Base-by-base conservation (phyloP, 1,284 basidiomycete species). In the Phellopilus nigrolimitatus region DNA sequence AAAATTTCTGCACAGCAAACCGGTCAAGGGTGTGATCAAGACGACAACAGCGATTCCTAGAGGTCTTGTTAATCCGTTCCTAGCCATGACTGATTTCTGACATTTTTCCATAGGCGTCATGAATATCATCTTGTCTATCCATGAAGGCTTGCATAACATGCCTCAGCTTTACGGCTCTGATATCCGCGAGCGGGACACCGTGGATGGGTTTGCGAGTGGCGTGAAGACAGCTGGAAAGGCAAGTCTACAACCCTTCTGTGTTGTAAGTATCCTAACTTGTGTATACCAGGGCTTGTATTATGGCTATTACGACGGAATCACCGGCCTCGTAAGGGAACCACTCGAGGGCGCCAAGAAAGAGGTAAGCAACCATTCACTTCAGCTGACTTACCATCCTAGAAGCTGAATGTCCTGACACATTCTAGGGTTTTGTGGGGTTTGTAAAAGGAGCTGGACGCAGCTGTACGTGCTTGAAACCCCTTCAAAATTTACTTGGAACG, bases 271-370 rank as follows among this genome's bases (percentile, higher is more conserved):
- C 15, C 39, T 24, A 39, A 40, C 7, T 30, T 15, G 21, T 19
- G 33, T 42, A 31, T 37, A 5, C 46, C 21, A 71, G 64, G 64
- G 62, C 12, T 47, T 69, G 3, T 70, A 67, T 47, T 68, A 67
- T 51, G 70, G 76, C 3, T 72, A 73, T 44, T 74, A 72, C 57
- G 78, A 79, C 59, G 79, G 76, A 10, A 75, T 80, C 46, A 74
- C 74, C 0, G 77, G 76, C 1, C 64, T 79, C 2, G 70, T 78
- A n/a, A 71, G 63, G 12, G 76, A 79, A 57, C 75, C 78, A 0
- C 51, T 73, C 5, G 63, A 68, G 56, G 76, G 75, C 0, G 74
- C 67, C 4, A 70, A 74, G 65, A 72, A 76, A 58, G 73, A 73
- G 58, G 73, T 73, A 31, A 56, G 55, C 48, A 33, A 25, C n/a